Evolutionary conservation across 148 eudicot species (phyloP), one percentile per base, ranked within the genome.

Genomic region (Hydrangea macrophylla): DNA sequence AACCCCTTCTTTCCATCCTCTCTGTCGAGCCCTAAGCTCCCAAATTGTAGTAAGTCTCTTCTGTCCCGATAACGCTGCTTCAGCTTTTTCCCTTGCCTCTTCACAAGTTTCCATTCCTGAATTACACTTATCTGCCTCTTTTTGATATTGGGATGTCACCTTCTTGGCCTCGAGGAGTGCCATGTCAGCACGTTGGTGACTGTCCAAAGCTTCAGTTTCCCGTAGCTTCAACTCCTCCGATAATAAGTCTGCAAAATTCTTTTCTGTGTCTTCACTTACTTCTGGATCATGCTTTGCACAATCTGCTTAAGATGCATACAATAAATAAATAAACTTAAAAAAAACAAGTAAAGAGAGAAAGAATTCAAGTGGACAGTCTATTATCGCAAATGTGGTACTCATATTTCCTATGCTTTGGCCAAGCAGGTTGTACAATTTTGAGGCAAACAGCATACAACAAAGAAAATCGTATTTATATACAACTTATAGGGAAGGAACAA

Each of bases 21-120:
- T 84, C 11, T 79, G 78, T 2, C 89, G 87, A 31, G 96, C 98
- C 62, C 96, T 85, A 28, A 57, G 60, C 73, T 89, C 91, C 93
- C 93, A 92, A 78, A 75, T 77, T 2, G 75, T 65, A 70, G 81
- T 82, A 23, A 85, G 57, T 70, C 65, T 75, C 70, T 76, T 79
- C 28, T 89, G 97, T 36, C 79, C 84, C 42, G 65, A 65, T 32
- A 87, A 62, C 72, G 83, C 80, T 8, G 80, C 83, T 60, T 88
- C 97, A 26, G 96, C 87, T 40, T 84, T 79, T 71, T 86, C 92
- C 72, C 92, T 82, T 10, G 97, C 97, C 72, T 85, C 92, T 73
- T 92, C 97, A 51, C 92, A 89, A 9, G 97, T 89, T 66, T 86
- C 90, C 97, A 92, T 92, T 13, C 97, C 90, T 0, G 91, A 92